phyloP scores from a whole-genome alignment of 331 rosid genomes.

The Acacia concinna region DNA sequence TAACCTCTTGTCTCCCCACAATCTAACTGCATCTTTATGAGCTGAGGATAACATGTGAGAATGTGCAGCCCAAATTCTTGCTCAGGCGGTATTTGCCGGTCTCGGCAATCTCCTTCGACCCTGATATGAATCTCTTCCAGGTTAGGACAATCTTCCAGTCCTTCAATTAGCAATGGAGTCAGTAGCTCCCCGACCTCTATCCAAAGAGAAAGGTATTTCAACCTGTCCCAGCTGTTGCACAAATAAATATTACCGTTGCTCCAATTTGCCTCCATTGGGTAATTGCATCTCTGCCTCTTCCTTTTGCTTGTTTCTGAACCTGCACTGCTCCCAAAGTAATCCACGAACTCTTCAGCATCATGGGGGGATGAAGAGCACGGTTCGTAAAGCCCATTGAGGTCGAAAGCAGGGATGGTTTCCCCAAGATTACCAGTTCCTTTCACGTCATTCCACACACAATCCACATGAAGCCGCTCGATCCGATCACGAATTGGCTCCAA shows the following conservation, averaged over 20 bases:
- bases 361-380: background rate
- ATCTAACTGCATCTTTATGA: slow-evolving; percentile 79
- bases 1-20: slow-evolving; percentile 86
- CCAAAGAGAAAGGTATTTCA: slow-evolving; percentile 78
- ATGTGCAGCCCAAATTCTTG: slow-evolving; percentile 63
- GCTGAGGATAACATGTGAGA: slow-evolving; percentile 57
- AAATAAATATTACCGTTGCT: slow-evolving; percentile 41
- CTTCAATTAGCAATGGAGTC: slow-evolving; percentile 62
- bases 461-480: slow-evolving; percentile 77
- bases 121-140: slow-evolving; percentile 67
- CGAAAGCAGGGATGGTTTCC: slow-evolving; percentile 33
- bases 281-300: slow-evolving; percentile 62
- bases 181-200: slow-evolving; percentile 75
- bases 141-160: slow-evolving; percentile 76
- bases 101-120: slow-evolving; percentile 87
- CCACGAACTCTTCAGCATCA: slow-evolving; percentile 23
- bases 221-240: slow-evolving; percentile 63
- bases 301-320: slow-evolving; percentile 44
- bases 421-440: slow-evolving; percentile 41
- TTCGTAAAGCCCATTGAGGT: slow-evolving; percentile 40
- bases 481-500: slow-evolving; percentile 68
- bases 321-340: slow-evolving; percentile 31
- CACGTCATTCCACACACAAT: slow-evolving; percentile 70
- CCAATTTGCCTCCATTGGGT: slow-evolving; percentile 40
- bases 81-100: slow-evolving; percentile 48